Evolutionary conservation across 2,329 filamentous ascomycete species (phyloP), one percentile per base, ranked within the genome.

Genomic region (Xylariaceae sp.): DNA sequence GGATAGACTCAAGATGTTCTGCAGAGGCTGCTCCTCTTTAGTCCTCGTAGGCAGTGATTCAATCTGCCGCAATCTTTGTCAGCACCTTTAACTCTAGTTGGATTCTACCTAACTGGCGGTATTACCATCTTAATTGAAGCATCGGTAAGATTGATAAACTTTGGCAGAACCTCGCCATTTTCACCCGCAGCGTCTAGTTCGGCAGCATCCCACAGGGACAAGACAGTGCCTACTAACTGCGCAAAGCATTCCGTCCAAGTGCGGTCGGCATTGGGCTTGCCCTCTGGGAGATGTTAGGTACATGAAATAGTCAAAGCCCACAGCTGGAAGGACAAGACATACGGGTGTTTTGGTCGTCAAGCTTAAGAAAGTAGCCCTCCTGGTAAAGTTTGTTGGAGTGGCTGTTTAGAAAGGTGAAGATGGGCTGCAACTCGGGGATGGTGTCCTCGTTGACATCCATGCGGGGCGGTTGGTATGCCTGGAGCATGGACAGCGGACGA

Each of bases 241-340:
- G 93, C 92, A 73, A 97, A 99, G 72, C 90, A 97, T 76, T 99
- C 94, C 36, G 88, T 88, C 94, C 94, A 99, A 59, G 85, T 89
- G 63, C 94, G 81, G 71, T 97, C 92, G 40, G 81, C 72, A 66
- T 93, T 95, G 11, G 91, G 89, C 57, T 88, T 86, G 46, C 94
- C 94, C 71, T 93, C 91, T 96, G 70, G 22, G 53, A 47, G 44
- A 50, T 45, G 45, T 60, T 58, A 61, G 50, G 28, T 16, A 39
- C 9, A 18, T 16, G 18, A 16, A 14, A 10, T 45, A 10, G 14
- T 16, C n/a, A 31, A 14, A n/a, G 19, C 18, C 36, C 10, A 38
- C 9, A 13, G 43, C 10, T 5, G 11, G 18, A 10, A 16, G 31
- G 31, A 14, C 49, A 50, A 52, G 49, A 82, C 90, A 63, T 81